Base-by-base conservation (phyloP, 441 rosid species). In the Corymbia calophylla region DNA sequence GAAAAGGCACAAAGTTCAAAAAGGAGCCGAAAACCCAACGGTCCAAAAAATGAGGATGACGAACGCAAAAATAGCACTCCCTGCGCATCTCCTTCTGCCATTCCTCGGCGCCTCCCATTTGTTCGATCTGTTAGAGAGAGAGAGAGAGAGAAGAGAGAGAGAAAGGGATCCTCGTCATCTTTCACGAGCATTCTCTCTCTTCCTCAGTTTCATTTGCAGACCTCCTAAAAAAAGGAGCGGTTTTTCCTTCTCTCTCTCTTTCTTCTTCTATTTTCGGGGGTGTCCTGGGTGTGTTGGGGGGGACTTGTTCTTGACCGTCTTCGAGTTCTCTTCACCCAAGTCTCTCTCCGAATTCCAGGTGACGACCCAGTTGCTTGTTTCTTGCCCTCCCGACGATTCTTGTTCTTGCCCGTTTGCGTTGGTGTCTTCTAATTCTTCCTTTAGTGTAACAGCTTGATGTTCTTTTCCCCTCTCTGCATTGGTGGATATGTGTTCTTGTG, bases 61-160 rank as follows among this genome's bases (percentile, higher is more conserved):
- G 17, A 23, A 23, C 51, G 13, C 84, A 23, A 77, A 23, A 39
- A 44, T 77, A 77, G 84, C 47, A n/a, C 27, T 51, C 44, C 84
- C 84, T 39, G 84, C 84, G n/a, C 17, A 39, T 11, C 23, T 77
- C 84, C n/a, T 77, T 90, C 92, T 82, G 32, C 49, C 89, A 91
- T 92, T 82, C 39, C 91, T 93, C 88, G 32, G 90, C 39, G 87
- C 93, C 91, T 85, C 62, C 93, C 93, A 93, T 89, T 88, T 89
- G 92, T 91, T 91, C 87, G 91, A 91, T 88, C 85, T 80, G 48
- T 80, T 29, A 25, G 2, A 13, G 44, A 27, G 35, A 35, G 82
- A 54, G 27, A 60, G 15, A 88, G 51, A 51, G 68, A 25, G 39
- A 27, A 25, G 49, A 31, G 88, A 58, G 39, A 13, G 51, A 86